Base-by-base conservation (phyloP, 768 basidiomycete species). In the Macrolepiota dolichaula region DNA sequence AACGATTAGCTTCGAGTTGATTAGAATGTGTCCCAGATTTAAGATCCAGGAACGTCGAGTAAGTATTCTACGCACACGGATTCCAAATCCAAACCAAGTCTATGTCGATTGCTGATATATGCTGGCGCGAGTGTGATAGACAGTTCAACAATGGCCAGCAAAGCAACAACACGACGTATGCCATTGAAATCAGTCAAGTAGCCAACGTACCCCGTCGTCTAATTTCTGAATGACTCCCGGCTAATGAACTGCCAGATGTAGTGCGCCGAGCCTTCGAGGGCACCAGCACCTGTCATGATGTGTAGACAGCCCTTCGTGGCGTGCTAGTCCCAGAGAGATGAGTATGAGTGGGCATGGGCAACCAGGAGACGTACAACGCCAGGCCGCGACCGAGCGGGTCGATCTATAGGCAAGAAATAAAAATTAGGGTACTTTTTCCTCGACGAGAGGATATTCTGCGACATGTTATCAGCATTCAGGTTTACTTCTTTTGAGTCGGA, bases 371-470 rank as follows among this genome's bases (percentile, higher is more conserved):
- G 56, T 62, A 87, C 86, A 29, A 86, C 82, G 67, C 89, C 88
- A 32, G 88, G 87, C 2, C 88, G 77, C 13, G 89, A 72, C 46
- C 82, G 76, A 32, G 75, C 86, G 1, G 87, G 87, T 55, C 79
- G 76, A 59, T 89, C 86, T 29, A 89, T 87, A 5, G 77, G 73
- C 0, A 89, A 73, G 67, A 79, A 89, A 64, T 82, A 79, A 2
- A 89, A 74, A 63, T 86, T 76, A 0, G 83, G 81, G 64, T 79
- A 87, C 55, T 76, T 72, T 36, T 55, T 55, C 42, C 69, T 65
- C 0, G 65, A 69, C 50, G 68, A 69, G 13, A 86, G 69, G 5
- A 81, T 63, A n/a, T 68, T 72, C 84, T 85, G 17, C 22, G 25
- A 22, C 59, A 57, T 57, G 22, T 32, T 4, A 17, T 52, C 47